A percentile compares a stretch with the other conserved stretches of the same genome.
Conservation (phyloP, 2,329 filamentous ascomycete genomes). For the Penicillium sp. region DNA sequence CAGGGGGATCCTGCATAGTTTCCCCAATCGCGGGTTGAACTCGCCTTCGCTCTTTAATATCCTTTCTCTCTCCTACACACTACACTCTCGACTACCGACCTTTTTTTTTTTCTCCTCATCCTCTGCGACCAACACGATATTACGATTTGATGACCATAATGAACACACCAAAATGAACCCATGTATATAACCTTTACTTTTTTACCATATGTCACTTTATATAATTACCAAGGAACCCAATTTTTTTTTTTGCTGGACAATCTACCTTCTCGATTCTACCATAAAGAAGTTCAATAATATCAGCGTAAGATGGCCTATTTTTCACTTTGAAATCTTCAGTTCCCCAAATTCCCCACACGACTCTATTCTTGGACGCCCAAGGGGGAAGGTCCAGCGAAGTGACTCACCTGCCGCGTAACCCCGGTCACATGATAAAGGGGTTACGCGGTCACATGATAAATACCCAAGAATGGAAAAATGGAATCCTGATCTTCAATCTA, state of each 20-base stretch:
- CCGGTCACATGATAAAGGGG: constrained; percentile 5
- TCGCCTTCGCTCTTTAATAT: background rate
- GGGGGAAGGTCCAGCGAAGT: constrained; percentile 6
- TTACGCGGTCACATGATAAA: constrained; percentile 6
- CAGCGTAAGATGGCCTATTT: background rate
- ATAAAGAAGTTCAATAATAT: background rate
- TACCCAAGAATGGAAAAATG: background rate
- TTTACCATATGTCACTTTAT: background rate
- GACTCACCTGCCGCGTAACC: constrained; percentile 11
- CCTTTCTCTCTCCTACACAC: background rate
- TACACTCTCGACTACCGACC: background rate
- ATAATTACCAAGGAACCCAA: background rate
- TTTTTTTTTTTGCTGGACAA: constrained; percentile 9
- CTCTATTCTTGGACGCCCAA: constrained; percentile 9
- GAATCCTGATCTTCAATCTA: background rate
- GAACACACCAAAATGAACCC: constrained; percentile 16
- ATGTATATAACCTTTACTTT: constrained; percentile 8
- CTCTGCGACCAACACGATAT: constrained; percentile 12
- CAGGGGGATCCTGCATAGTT: constrained; percentile 16
- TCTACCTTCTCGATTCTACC: background rate
- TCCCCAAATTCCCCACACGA: constrained; percentile 4
- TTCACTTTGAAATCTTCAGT: background rate
- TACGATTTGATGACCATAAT: constrained; percentile 18
- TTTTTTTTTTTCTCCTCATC: background rate
- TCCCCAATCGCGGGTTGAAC: constrained; percentile 6